Base-by-base conservation (phyloP, 1,139 yeast genomes). In the Yamadazyma friedrichii region DNA sequence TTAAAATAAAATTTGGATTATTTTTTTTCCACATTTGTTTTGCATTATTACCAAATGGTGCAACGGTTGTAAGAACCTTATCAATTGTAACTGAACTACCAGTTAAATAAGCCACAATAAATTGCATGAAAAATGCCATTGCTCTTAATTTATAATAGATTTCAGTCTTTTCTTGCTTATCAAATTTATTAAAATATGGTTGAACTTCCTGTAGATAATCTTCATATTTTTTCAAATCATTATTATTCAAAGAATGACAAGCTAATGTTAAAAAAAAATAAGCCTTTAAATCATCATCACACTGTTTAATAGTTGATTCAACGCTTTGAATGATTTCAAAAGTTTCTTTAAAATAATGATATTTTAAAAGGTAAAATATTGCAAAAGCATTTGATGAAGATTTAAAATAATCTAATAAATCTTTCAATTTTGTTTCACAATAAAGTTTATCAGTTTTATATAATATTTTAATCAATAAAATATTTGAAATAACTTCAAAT, bases 391-490 rank as follows among this genome's bases (percentile, higher is more conserved):
- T 37, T 6, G 40, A 16, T 3, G 43, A 40, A 12, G 16, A 13
- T 15, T 24, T 25, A 25, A 26, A 36, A 10, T 24, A 22, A 13
- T 33, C 11, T 15, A 38, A 13, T 12, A 36, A 28, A 34, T 33
- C 34, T 10, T 34, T 40, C 15, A 40, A 24, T 22, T 31, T 38
- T 12, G 5, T 30, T 4, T 9, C 6, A 24, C 43, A 41, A 31
- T 28, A 31, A 3, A 13, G 12, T 22, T 20, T 24, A 33, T 40
- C 35, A 6, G 35, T 36, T n/a, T 36, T 12, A n/a, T 36, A 27
- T n/a, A 42, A 20, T 3, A 40, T 31, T 17, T 34, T 40, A 8
- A 40, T 35, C n/a, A 31, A 15, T 16, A 40, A 27, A 20, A 39
- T 22, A 10, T 34, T 16, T 11, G 36, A 32, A 15, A 44, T 16